Evolutionary conservation across 2,329 filamentous ascomycete genomes (phyloP).

Genomic region (Juglanconis sp.): DNA sequence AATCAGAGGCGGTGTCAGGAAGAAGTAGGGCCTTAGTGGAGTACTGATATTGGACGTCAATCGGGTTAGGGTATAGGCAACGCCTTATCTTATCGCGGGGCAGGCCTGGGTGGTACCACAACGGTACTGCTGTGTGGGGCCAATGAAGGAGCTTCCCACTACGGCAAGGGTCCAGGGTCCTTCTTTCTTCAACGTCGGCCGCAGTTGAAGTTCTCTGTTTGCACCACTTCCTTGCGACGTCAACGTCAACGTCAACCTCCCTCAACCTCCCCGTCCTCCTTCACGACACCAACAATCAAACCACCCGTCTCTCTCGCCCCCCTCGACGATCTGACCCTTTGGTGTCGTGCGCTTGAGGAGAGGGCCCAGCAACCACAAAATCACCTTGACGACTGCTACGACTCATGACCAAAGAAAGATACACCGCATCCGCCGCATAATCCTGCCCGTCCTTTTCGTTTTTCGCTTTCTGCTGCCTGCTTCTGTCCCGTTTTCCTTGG

Average conservation of each 20-base stretch:
- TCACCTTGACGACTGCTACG: slow-evolving; percentile 8
- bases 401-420: neutral
- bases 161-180: slow-evolving; percentile 9
- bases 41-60: too few species aligned
- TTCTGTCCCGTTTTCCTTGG: neutral
- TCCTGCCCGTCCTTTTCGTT: neutral
- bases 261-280: neutral
- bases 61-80: neutral
- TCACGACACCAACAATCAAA: neutral
- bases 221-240: slow-evolving; percentile 5
- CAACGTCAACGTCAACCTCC: neutral
- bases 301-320: neutral
- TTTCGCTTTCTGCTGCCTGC: neutral
- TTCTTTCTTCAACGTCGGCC: slow-evolving; percentile 6
- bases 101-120: too few species aligned
- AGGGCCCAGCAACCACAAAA: neutral
- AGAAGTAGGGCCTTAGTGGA: too few species aligned
- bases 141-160: slow-evolving; percentile 1
- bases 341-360: neutral
- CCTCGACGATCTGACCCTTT: neutral
- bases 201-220: neutral
- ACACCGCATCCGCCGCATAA: neutral
- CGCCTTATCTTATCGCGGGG: slow-evolving; percentile 2
- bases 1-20: too few species aligned
- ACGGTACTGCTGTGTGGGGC: neutral